Evolutionary conservation across 1,284 basidiomycete species (phyloP).

Genomic region (Ustilago crameri): DNA sequence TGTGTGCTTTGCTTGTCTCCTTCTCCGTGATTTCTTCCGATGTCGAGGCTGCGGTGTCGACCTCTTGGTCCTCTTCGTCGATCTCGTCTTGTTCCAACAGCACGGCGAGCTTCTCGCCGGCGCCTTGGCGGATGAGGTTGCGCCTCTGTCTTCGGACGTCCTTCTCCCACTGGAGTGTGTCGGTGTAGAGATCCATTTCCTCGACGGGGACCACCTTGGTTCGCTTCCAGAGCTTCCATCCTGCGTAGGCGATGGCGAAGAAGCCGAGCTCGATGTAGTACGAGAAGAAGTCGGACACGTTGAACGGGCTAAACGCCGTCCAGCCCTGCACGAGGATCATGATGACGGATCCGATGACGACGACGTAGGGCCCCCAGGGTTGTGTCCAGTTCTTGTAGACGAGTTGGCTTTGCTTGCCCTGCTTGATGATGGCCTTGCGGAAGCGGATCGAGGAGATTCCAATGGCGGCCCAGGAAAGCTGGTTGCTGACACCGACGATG

Average conservation of each 20-base stretch:
- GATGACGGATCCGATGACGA: conserved; percentile 48
- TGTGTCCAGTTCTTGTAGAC: conserved; percentile 71
- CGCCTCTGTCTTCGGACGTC: conserved; percentile 25
- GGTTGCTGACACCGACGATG: conserved; percentile 76
- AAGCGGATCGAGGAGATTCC: conserved; percentile 80
- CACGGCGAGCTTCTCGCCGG: conserved; percentile 23
- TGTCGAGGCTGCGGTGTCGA: background rate
- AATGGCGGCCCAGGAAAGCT: conserved; percentile 86
- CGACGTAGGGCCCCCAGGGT: conserved; percentile 60
- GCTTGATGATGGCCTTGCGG: conserved; percentile 74
- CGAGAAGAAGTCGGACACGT: conserved; percentile 68
- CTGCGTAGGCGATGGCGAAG: conserved; percentile 38
- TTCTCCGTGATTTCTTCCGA: conserved; percentile 6
- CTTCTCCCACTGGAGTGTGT: conserved; percentile 37
- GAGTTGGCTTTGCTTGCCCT: conserved; percentile 70
- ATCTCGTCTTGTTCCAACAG: conserved; percentile 39
- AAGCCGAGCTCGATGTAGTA: conserved; percentile 68
- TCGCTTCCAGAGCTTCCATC: conserved; percentile 52
- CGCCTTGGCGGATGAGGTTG: conserved; percentile 21
- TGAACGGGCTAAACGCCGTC: conserved; percentile 50
- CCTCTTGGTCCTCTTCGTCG: conserved; percentile 12
- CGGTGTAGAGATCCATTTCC: conserved; percentile 63
- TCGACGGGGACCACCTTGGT: conserved; percentile 41
- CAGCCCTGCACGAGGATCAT: conserved; percentile 67
- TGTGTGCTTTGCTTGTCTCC: conserved; percentile 14